These are phyloP conservation scores for Solanum arcanum DNA, from an alignment of 257 asterid species.

Conservation along the genomic window DNA sequence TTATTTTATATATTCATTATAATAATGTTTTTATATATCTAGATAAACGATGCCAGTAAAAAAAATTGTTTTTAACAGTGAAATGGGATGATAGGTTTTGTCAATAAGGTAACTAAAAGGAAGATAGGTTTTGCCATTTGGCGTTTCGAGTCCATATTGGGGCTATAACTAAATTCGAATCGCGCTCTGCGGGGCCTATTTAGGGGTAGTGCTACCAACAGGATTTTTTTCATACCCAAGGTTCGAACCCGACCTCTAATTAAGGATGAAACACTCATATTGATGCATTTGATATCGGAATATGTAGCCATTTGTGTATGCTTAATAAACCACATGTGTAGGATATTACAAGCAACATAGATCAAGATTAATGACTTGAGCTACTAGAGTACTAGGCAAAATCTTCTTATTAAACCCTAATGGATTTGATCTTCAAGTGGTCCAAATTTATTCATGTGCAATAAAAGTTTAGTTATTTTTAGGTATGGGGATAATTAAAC, in stretches of 20 bases:
- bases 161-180: no score
- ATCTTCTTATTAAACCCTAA: neutral
- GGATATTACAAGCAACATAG: neutral
- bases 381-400: neutral
- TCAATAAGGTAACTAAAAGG: neutral
- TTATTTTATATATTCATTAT: neutral
- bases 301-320: neutral
- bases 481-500: neutral
- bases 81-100: neutral
- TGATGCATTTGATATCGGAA: neutral
- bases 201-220: no score
- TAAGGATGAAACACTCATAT: no score
- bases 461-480: neutral
- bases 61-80: neutral
- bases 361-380: neutral
- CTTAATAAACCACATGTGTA: neutral
- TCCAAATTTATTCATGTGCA: neutral
- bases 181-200: no score
- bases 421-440: neutral
- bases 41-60: neutral
- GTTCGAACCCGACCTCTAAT: no score
- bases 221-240: no score
- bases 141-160: no score
- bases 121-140: no score
- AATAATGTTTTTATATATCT: neutral